Percentiles rank a stretch among this genome's conserved stretches.
phyloP scores from a whole-genome alignment of 192 early-diverging fungal species.

The Umbelopsis sp. region DNA sequence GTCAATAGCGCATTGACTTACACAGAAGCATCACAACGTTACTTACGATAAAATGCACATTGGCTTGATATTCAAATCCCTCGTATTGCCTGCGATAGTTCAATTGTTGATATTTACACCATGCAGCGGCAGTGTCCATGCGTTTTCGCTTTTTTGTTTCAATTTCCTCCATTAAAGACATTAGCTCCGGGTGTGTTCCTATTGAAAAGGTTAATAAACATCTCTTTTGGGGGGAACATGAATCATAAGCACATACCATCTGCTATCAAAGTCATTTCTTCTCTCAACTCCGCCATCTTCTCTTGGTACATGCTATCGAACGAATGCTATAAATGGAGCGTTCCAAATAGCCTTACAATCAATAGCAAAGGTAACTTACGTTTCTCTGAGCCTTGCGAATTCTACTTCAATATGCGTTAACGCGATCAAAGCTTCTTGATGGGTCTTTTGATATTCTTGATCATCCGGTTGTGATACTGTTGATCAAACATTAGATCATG shows the following conservation, averaged over 20 bases:
- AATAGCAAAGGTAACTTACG: conserved; percentile 36
- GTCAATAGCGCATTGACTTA: background rate
- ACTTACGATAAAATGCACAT: conserved; percentile 45
- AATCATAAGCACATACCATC: conserved; percentile 35
- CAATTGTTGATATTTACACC: conserved; percentile 44
- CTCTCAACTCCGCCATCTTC: conserved; percentile 52
- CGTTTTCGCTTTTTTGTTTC: conserved; percentile 53
- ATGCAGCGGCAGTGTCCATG: conserved; percentile 45
- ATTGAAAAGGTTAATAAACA: background rate
- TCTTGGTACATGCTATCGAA: conserved; percentile 57
- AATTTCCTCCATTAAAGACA: conserved; percentile 53
- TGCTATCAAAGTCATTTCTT: conserved; percentile 54
- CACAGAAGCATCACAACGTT: background rate
- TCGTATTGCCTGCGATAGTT: conserved; percentile 45
- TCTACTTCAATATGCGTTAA: conserved; percentile 59
- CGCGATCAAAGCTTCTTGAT: conserved; percentile 54
- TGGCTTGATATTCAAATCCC: conserved; percentile 51
- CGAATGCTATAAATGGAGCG: background rate
- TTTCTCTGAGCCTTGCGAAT: conserved; percentile 58
- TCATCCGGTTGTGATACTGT: conserved; percentile 32
- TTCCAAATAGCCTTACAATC: too few relatives aligned
- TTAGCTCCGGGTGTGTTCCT: conserved; percentile 59
- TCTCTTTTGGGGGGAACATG: background rate
- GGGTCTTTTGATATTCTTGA: conserved; percentile 46
- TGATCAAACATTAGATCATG: background rate